Conservation (phyloP, 139 green algal species). For the Chlamydomonas schloesseri region DNA sequence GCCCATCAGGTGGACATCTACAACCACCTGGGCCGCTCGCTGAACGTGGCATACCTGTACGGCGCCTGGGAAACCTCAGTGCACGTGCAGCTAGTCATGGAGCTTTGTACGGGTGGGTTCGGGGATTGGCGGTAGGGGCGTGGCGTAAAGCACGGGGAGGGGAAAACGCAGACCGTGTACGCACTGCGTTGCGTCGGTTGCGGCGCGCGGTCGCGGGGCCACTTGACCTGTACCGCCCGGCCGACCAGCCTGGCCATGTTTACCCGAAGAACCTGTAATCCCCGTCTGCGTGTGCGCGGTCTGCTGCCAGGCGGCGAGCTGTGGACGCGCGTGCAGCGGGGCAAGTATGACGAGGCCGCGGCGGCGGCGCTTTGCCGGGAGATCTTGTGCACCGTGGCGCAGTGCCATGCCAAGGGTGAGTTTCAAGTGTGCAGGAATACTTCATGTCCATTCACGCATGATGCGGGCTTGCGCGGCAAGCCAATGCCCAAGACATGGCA, state of each 20-base stretch:
- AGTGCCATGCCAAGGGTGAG: slow-evolving; percentile 74
- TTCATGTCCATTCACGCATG: too few relatives aligned
- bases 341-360: slow-evolving; percentile 62
- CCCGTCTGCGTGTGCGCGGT: too few relatives aligned
- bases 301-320: slow-evolving; percentile 57
- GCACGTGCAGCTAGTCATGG: slow-evolving; percentile 83
- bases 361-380: slow-evolving; percentile 64
- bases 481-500: too few relatives aligned
- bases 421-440: too few relatives aligned
- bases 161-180: neutral
- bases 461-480: too few relatives aligned
- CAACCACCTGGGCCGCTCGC: slow-evolving; percentile 72
- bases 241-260: too few relatives aligned
- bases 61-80: slow-evolving; percentile 77
- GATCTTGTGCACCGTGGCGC: slow-evolving; percentile 74
- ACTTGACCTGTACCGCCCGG: too few relatives aligned
- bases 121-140: too few relatives aligned
- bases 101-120: slow-evolving; percentile 72
- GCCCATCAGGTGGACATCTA: slow-evolving; percentile 70
- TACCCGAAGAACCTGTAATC: too few relatives aligned
- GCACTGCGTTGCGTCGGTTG: neutral
- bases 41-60: slow-evolving; percentile 80
- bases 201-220: too few relatives aligned
- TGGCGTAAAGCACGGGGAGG: too few relatives aligned
- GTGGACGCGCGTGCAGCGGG: slow-evolving; percentile 51